phyloP scores from a whole-genome alignment of 768 basidiomycete genomes.

The Boletus rubescentipes region DNA sequence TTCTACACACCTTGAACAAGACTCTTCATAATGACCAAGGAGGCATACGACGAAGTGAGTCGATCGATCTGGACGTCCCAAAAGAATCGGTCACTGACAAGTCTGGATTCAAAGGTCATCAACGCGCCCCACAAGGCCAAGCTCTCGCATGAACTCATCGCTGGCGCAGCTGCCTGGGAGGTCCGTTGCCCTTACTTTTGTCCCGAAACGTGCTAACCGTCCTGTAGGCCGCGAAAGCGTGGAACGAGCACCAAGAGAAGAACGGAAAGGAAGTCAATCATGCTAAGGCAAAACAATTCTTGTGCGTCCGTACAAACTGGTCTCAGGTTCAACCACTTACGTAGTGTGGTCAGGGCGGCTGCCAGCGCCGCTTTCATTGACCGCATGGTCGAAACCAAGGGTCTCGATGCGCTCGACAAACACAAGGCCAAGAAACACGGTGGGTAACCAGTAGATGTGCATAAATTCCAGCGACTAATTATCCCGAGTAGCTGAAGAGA shows the following conservation, averaged over 20 bases:
- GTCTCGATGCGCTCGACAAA: conserved; percentile 47
- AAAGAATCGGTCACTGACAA: not conserved
- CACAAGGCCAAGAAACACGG: conserved; percentile 43
- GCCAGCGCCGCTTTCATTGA: conserved; percentile 54
- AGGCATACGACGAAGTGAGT: conserved; percentile 23
- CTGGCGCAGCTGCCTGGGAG: conserved; percentile 66
- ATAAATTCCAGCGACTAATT: not conserved
- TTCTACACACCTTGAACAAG: not conserved
- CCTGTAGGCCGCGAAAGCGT: conserved; percentile 61
- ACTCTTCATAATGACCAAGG: conserved; percentile 12
- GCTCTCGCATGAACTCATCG: conserved; percentile 66
- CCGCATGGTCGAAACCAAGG: conserved; percentile 56
- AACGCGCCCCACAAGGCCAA: conserved; percentile 55
- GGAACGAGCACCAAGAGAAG: conserved; percentile 48
- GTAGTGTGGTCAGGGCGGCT: conserved; percentile 44
- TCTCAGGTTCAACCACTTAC: not conserved
- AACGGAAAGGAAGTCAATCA: conserved; percentile 54
- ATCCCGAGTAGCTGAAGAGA: conserved; percentile 4
- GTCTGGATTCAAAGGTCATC: conserved; percentile 35
- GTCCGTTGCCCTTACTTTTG: conserved; percentile 28
- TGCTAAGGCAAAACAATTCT: conserved; percentile 50
- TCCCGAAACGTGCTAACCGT: not conserved
- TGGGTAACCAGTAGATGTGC: conserved; percentile 4
- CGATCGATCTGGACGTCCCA: not conserved
- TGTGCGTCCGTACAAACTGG: conserved; percentile 37